Evolutionary conservation across 441 rosid species (phyloP), one percentile per base, ranked within the genome.

Genomic region (Kokia cookei): DNA sequence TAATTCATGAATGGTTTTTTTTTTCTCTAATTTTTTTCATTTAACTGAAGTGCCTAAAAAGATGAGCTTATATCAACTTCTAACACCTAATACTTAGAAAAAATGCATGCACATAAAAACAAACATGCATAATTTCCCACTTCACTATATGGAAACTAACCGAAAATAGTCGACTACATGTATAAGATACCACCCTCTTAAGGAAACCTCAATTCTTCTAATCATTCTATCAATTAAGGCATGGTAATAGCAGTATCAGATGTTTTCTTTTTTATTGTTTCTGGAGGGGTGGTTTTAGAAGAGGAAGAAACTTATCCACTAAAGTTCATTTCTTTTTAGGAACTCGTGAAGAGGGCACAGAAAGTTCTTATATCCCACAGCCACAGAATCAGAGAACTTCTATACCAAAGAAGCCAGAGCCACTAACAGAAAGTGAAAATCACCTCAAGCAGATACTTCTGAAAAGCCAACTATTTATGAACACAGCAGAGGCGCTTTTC

Each of bases 401-500:
- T 1, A 69, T 37, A 62, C 15, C 53, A 55, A 79, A 81, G 78
- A 66, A 51, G 37, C 77, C 73, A 75, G 84, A 86, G 80, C 84
- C 79, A 55, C 73, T 93, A 63, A 85, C 91, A 48, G 93, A 86
- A 76, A 77, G 81, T 24, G 97, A 93, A 81, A 82, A 72, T 67
- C 84, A 57, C 74, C 91, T 96, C 17, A 90, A 91, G 91, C 87
- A 77, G 51, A 85, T 90, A 78, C 77, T 91, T 26, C 47, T 84
- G 65, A 87, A 85, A 79, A 88, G 89, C 77, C 93, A 87, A 59
- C 71, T 84, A 70, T 93, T 93, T 80, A 78, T 93, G 32, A 78
- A 88, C 84, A 88, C 98, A 11, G 89, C 94, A 72, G 88, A 92
- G 74, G 92, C 96, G 62, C 90, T 89, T 65, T 90, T 90, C 93